Evolutionary conservation across 768 basidiomycete species (phyloP).

Genomic region (Gloeopeniophorella convolvens): DNA sequence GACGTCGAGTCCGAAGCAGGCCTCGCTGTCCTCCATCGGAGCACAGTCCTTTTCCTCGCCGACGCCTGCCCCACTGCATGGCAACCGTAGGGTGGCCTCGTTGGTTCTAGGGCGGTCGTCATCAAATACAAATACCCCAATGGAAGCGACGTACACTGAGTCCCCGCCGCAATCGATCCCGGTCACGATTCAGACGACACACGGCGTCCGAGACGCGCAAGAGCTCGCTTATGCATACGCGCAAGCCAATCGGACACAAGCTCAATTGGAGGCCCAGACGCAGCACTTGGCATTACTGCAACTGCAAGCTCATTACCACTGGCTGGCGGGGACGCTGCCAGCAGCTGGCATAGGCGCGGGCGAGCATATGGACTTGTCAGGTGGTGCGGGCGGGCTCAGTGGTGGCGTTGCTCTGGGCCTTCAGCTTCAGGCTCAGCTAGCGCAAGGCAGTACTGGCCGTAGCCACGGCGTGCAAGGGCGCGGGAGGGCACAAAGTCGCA

Average conservation of each 20-base stretch:
- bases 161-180: not conserved
- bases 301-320: slow-evolving; percentile 10
- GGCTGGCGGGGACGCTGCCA: slow-evolving; percentile 3
- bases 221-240: slow-evolving; percentile 2
- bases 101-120: not conserved
- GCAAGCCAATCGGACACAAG: not conserved
- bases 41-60: slow-evolving; percentile 12
- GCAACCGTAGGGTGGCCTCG: slow-evolving; percentile 5
- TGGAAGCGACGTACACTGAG: not conserved
- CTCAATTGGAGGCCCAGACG: slow-evolving; percentile 6
- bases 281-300: slow-evolving; percentile 8
- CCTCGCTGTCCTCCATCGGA: slow-evolving; percentile 1
- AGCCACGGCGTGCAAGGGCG: slow-evolving; percentile 4
- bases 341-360: not conserved
- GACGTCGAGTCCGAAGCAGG: slow-evolving; percentile 17
- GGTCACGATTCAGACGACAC: not conserved
- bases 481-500: slow-evolving; percentile 12
- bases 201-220: not conserved
- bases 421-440: no score
- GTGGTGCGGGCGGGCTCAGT: slow-evolving; percentile 9
- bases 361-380: slow-evolving; percentile 18
- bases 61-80: slow-evolving; percentile 12
- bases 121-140: not conserved
- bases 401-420: slow-evolving; percentile 16
- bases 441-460: no score